Evolutionary conservation across 345 rosid species (phyloP).

Genomic region (Populus deltoides): DNA sequence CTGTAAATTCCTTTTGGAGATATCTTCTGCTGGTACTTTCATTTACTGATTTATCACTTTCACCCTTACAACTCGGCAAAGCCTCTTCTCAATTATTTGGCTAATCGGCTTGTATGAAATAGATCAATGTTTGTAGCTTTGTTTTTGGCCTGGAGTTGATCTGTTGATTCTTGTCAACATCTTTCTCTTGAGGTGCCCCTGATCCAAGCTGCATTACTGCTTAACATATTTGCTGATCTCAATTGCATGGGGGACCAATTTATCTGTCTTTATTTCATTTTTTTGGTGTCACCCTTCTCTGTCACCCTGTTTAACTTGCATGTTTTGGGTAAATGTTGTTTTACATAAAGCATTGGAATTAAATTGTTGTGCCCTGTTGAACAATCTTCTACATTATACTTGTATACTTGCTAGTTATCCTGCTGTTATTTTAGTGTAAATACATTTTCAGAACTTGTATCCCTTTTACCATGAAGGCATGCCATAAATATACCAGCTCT

Average conservation of each 20-base stretch:
- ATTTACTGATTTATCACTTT: neutral
- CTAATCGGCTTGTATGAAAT: neutral
- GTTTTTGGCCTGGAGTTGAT: neutral
- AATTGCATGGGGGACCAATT: neutral
- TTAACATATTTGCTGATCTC: neutral
- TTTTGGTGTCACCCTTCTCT: neutral
- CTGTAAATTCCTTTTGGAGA: constrained; percentile 80
- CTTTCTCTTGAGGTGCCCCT: neutral
- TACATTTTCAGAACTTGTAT: neutral
- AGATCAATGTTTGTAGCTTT: neutral
- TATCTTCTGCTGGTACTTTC: constrained; percentile 71
- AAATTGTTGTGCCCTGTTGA: neutral
- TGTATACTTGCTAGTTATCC: neutral
- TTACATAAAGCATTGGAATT: neutral
- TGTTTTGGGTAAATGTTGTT: neutral
- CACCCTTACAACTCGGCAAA: neutral
- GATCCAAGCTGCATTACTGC: neutral
- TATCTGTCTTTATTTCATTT: neutral
- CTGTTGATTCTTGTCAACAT: neutral
- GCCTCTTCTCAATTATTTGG: neutral
- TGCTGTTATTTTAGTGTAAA: neutral
- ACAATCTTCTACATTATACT: neutral
- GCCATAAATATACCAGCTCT: neutral
- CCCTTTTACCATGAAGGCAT: neutral
- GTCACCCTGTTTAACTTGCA: neutral